Evolutionary conservation across 495 filamentous ascomycete genomes (phyloP), one percentile per base, ranked within the genome.

Genomic region (Talaromyces adpressus): DNA sequence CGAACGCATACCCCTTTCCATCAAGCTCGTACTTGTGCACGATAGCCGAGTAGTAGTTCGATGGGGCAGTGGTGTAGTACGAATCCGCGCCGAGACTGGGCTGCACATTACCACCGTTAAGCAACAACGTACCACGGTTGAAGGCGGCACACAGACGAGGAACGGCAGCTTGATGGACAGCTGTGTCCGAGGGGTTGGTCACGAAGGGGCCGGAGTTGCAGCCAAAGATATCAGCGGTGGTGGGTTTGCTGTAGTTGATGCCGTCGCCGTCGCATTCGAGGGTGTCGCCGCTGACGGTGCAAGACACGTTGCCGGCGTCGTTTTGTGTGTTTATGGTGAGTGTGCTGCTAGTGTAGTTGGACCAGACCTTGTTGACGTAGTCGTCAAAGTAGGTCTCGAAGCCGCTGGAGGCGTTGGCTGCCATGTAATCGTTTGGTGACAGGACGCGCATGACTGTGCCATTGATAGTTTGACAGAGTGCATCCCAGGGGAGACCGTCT

Each of bases 141-240:
- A 80, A 81, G 25, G 70, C 79, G 14, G 79, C 79, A 67, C 78
- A 80, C 0, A 81, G 70, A 12, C 76, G 68, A 0, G 82, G 80
- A 20, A 84, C 82, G 49, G 82, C 78, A 3, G 77, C 77, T 6
- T 52, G n/a, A 69, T 77, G 75, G 22, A 78, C 67, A 3, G 63
- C 69, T 66, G 77, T 77, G 62, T 79, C 76, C 20, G 11, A n/a
- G 7, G 41, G 69, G 11, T 57, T 45, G 61, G 75, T 77, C 34
- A 60, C 69, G 64, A 81, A 81, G 4, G 79, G 77, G 1, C 79
- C 79, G n/a, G 66, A 70, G 70, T 77, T 80, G 72, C 78, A 81
- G 32, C 76, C 76, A 69, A 75, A 79, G 71, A 81, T 80, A 52
- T 81, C 78, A 9, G 54, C 57, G 22, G 71, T 61, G 16, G 64